Percentiles rank a stretch among this genome's conserved stretches.
These are phyloP conservation scores for Aquilaria yunnanensis DNA, from an alignment of 345 rosid genomes.

Conservation along the genomic window DNA sequence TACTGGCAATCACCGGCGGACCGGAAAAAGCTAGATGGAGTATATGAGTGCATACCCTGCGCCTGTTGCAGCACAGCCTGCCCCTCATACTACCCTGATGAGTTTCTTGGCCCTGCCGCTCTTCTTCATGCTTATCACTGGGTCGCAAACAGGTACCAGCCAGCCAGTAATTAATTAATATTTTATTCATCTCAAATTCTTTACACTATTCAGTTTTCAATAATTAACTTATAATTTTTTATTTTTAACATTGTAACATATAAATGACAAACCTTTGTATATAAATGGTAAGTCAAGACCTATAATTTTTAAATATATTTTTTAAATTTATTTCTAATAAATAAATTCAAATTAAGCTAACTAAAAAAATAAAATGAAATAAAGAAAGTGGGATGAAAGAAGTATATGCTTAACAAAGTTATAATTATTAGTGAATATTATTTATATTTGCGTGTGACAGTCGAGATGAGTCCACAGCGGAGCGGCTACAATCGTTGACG, in stretches of 20 bases:
- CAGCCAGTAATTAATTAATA: not conserved
- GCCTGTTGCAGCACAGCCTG: conserved; percentile 65
- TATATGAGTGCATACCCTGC: conserved; percentile 68
- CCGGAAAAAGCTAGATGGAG: conserved; percentile 56
- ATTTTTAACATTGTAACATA: too few species aligned
- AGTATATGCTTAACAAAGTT: too few species aligned
- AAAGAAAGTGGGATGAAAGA: too few species aligned
- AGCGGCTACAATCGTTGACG: conserved; percentile 46
- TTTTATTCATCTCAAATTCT: not conserved
- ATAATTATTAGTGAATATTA: not conserved
- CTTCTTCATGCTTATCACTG: conserved; percentile 57
- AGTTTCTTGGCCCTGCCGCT: conserved; percentile 58
- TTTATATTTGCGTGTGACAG: conserved; percentile 13
- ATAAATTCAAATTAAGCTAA: too few species aligned
- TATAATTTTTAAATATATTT: not conserved
- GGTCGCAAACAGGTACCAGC: conserved; percentile 46
- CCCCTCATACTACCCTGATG: conserved; percentile 60
- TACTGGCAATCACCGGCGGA: conserved; percentile 42
- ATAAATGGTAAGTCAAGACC: too few species aligned
- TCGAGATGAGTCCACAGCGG: conserved; percentile 43
- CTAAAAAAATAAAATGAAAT: too few species aligned
- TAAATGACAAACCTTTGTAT: too few species aligned
- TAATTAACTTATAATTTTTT: too few species aligned
- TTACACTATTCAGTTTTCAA: too few species aligned
- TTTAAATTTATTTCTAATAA: too few species aligned